Conservation (phyloP, 176 grass and related monocot genomes). For the Puccinellia tenuiflora region DNA sequence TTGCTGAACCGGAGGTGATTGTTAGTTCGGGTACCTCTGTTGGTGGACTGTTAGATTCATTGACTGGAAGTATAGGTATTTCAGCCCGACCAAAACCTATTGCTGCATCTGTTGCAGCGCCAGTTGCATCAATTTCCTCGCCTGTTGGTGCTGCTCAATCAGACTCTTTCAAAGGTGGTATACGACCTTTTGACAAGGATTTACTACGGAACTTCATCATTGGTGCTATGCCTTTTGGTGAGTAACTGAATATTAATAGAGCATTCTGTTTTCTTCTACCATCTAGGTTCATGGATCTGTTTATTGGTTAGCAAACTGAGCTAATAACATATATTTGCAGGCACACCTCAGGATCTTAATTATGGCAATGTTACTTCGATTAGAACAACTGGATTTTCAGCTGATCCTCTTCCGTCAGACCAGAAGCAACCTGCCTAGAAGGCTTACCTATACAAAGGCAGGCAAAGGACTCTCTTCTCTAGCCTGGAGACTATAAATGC, state of each 20-base stretch:
- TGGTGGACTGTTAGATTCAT: conserved; percentile 86
- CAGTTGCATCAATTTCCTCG: conserved; percentile 45
- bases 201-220: conserved; percentile 64
- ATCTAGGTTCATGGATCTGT: conserved; percentile 15
- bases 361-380: conserved; percentile 65
- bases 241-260: conserved; percentile 45
- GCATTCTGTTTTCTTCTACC: not conserved
- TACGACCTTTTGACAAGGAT: conserved; percentile 85
- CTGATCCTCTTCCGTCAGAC: conserved; percentile 59
- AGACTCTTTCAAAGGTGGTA: conserved; percentile 61
- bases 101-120: conserved; percentile 61
- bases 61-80: conserved; percentile 96
- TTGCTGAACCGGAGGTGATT: conserved; percentile 66
- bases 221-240: conserved; percentile 95
- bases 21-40: conserved; percentile 59
- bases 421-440: conserved; percentile 96
- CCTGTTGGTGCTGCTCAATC: conserved; percentile 40
- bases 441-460: conserved; percentile 85
- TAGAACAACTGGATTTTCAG: conserved; percentile 65
- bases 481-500: conserved; percentile 73
- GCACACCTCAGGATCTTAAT: conserved; percentile 87
- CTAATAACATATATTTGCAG: conserved; percentile 35
- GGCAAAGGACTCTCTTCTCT: conserved; percentile 66
- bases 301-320: conserved; percentile 15
- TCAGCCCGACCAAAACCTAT: conserved; percentile 59